These are phyloP conservation scores for Aegilops sharonensis DNA, from an alignment of 176 grass and related monocot species.

Conservation along the genomic window DNA sequence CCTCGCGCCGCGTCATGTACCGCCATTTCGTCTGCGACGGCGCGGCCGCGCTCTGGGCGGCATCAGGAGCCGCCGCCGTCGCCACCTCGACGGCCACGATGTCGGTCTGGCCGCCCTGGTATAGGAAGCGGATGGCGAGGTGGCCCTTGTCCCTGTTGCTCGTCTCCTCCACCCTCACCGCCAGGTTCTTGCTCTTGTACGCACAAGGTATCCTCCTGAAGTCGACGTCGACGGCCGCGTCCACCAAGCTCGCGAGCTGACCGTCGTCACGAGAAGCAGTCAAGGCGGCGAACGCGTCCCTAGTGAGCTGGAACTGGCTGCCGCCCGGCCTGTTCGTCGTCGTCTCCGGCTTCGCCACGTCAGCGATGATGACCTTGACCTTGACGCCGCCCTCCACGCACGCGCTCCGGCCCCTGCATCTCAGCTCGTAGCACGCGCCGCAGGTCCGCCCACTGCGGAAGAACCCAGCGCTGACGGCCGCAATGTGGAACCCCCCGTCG, in stretches of 20 bases:
- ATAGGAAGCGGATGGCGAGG: conserved; percentile 52
- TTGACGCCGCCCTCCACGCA: conserved; percentile 51
- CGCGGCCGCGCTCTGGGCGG: neutral
- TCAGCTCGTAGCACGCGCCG: conserved; percentile 57
- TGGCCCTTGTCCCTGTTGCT: conserved; percentile 18
- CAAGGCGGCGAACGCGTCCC: conserved; percentile 47
- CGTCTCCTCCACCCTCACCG: conserved; percentile 41
- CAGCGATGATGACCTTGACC: conserved; percentile 39
- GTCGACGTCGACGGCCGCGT: conserved; percentile 2
- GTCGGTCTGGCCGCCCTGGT: conserved; percentile 69
- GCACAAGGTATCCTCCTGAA: conserved; percentile 56
- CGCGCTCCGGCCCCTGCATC: conserved; percentile 28
- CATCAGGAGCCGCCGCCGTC: neutral
- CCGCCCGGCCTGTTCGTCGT: too few species aligned
- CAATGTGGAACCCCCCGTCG: conserved; percentile 12
- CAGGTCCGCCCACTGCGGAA: conserved; percentile 40
- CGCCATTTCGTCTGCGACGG: conserved; percentile 4
- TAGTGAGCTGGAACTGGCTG: conserved; percentile 16
- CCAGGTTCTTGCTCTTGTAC: conserved; percentile 43
- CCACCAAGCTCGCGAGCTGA: neutral
- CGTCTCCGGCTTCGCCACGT: neutral
- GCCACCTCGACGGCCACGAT: conserved; percentile 61
- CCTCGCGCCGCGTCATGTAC: conserved; percentile 31
- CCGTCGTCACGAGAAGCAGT: neutral
- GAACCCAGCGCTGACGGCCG: conserved; percentile 24